A percentile compares a stretch with the other conserved stretches of the same genome.
These are phyloP conservation scores for Adansonia madagascariensis DNA, from an alignment of 441 rosid genomes.

Conservation along the genomic window DNA sequence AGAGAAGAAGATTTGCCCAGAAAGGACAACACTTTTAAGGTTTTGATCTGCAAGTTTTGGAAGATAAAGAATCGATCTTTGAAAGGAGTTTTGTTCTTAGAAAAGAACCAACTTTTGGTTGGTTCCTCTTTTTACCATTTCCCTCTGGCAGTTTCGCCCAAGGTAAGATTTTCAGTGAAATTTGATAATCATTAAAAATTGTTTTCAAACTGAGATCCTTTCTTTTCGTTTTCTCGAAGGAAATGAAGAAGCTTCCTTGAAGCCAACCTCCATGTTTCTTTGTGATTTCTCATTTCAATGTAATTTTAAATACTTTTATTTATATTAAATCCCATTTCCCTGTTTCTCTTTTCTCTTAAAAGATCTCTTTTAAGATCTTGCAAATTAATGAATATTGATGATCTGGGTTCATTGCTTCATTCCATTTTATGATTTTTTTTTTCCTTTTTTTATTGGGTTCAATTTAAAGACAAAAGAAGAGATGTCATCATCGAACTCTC, in stretches of 20 bases:
- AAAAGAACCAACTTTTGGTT: background rate
- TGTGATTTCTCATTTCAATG: slow-evolving; percentile 34
- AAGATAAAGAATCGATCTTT: background rate
- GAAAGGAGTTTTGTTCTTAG: background rate
- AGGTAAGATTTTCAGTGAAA: slow-evolving; percentile 1
- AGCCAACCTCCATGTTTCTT: slow-evolving; percentile 24
- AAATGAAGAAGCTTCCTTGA: slow-evolving; percentile 30
- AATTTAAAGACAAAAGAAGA: background rate
- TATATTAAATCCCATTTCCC: slow-evolving; percentile 28
- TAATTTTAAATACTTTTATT: background rate
- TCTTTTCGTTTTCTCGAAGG: too few relatives aligned
- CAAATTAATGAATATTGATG: background rate
- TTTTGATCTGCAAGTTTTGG: slow-evolving; percentile 16
- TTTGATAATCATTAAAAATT: background rate
- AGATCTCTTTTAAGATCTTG: slow-evolving; percentile 35
- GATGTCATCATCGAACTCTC: slow-evolving; percentile 81
- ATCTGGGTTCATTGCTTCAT: slow-evolving; percentile 14
- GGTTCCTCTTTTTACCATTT: background rate
- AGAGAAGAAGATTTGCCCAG: background rate
- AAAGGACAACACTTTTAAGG: background rate
- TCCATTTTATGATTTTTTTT: slow-evolving; percentile 1
- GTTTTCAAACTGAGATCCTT: too few relatives aligned
- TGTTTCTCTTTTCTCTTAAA: slow-evolving; percentile 24
- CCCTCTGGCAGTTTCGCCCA: background rate
- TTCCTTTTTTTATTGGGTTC: too few relatives aligned